Conservation (phyloP, 768 basidiomycete species). For the Tylopilus balloui region DNA sequence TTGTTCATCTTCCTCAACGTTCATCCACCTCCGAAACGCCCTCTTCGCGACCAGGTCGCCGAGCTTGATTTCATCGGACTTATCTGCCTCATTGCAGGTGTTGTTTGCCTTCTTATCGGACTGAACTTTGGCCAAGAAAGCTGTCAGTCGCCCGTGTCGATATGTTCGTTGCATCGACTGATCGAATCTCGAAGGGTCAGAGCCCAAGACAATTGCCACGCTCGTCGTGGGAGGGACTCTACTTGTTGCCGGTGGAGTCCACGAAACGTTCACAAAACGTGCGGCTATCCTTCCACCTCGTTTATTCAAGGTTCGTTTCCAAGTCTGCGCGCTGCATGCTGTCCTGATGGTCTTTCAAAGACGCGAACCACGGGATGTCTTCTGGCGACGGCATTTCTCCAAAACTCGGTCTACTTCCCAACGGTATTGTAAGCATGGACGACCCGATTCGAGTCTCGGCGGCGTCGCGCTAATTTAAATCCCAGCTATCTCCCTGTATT, state of each 20-base stretch:
- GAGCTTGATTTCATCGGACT: conserved; percentile 74
- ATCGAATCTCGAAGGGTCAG: conserved; percentile 41
- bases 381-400: conserved; percentile 53
- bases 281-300: conserved; percentile 72
- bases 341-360: conserved; percentile 28
- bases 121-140: conserved; percentile 64
- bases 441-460: too few species aligned
- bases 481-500: conserved; percentile 65
- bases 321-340: neutral
- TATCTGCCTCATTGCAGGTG: conserved; percentile 54
- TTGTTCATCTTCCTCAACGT: conserved; percentile 72
- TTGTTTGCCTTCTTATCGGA: conserved; percentile 62
- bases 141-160: conserved; percentile 41
- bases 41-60: conserved; percentile 49
- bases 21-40: conserved; percentile 60
- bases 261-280: conserved; percentile 57
- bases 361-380: conserved; percentile 65
- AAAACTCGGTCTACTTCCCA: conserved; percentile 57
- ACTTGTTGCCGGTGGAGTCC: conserved; percentile 46
- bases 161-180: neutral
- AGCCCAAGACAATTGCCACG: conserved; percentile 51
- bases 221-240: conserved; percentile 51
- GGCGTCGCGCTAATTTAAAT: neutral
- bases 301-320: conserved; percentile 55
- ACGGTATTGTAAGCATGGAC: conserved; percentile 27